A percentile compares a stretch with the other conserved stretches of the same genome.
phyloP scores from a whole-genome alignment of 306 rosid species.

The Glycine tomentella region DNA sequence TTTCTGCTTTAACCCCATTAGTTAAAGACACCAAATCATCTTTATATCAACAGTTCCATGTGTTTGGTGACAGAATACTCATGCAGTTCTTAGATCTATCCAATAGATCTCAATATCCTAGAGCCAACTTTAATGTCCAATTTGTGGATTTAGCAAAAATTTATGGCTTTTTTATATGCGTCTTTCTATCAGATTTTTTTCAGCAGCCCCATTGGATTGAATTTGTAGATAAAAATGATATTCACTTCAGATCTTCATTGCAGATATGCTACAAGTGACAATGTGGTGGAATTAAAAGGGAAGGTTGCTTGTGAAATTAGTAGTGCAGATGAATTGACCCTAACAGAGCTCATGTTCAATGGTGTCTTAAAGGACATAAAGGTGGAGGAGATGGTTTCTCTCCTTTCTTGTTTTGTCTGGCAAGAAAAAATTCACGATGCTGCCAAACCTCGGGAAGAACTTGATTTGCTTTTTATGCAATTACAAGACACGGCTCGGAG shows the following conservation, averaged over 20 bases:
- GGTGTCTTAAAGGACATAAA: conserved; percentile 87
- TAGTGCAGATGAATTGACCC: conserved; percentile 92
- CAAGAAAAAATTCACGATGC: conserved; percentile 86
- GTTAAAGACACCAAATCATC: conserved; percentile 3
- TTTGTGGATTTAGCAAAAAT: conserved; percentile 2
- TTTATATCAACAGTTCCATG: conserved; percentile 4
- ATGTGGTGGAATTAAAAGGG: conserved; percentile 88
- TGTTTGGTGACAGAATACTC: background rate
- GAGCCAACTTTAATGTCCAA: background rate
- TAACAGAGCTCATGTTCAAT: conserved; percentile 88
- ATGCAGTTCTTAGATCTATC: background rate
- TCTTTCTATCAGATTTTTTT: conserved; percentile 30
- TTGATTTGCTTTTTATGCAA: conserved; percentile 75
- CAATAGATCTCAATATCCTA: background rate
- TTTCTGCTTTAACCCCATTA: conserved; percentile 8
- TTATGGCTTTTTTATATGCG: conserved; percentile 1
- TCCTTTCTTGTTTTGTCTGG: conserved; percentile 97
- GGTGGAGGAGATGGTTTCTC: conserved; percentile 87
- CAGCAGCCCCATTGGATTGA: conserved; percentile 7
- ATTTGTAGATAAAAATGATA: conserved; percentile 23
- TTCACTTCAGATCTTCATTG: conserved; percentile 46
- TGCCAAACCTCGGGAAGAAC: conserved; percentile 91
- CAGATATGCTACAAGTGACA: conserved; percentile 84
- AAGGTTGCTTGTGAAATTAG: conserved; percentile 98
- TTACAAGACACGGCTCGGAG: conserved; percentile 90